Conservation (phyloP, 2,329 filamentous ascomycete genomes). For the Ophiostoma pallidulum region DNA sequence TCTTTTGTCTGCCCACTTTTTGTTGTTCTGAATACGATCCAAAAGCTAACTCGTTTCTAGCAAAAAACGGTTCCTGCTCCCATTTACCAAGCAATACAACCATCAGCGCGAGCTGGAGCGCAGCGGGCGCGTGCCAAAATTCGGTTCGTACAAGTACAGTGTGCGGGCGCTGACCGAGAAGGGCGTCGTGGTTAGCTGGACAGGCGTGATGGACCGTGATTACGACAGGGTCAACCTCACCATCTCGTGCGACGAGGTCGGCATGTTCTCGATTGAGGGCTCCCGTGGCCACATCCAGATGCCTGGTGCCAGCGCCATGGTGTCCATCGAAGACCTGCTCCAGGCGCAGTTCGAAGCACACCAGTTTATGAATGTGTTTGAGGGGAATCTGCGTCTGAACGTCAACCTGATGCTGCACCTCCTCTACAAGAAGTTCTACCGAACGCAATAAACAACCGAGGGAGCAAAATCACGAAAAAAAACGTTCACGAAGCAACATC, state of each 20-base stretch:
- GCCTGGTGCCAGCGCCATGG: constrained; percentile 77
- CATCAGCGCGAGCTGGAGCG: constrained; percentile 93
- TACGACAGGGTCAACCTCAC: constrained; percentile 92
- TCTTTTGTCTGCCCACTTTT: no score
- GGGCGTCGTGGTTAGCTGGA: constrained; percentile 88
- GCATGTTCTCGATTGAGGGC: constrained; percentile 87
- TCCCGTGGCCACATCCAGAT: constrained; percentile 90
- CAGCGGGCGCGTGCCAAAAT: constrained; percentile 87
- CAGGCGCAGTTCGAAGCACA: constrained; percentile 96
- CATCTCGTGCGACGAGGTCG: constrained; percentile 87
- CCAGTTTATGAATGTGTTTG: constrained; percentile 92
- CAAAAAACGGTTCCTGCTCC: constrained; percentile 87
- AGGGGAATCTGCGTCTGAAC: constrained; percentile 75
- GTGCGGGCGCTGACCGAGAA: constrained; percentile 83
- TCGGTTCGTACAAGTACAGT: constrained; percentile 96
- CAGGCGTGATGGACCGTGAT: constrained; percentile 69
- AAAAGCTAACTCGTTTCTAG: constrained; percentile 29
- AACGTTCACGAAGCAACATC: not conserved
- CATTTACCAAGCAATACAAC: constrained; percentile 98
- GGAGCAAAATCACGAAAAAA: not conserved
- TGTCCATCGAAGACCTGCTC: constrained; percentile 85
- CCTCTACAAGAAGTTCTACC: constrained; percentile 98
- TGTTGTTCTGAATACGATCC: no score
- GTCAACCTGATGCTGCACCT: constrained; percentile 95
- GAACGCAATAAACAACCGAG: constrained; percentile 43